Base-by-base conservation (phyloP, 176 grass and related monocot species). In the Triticum monococcum region DNA sequence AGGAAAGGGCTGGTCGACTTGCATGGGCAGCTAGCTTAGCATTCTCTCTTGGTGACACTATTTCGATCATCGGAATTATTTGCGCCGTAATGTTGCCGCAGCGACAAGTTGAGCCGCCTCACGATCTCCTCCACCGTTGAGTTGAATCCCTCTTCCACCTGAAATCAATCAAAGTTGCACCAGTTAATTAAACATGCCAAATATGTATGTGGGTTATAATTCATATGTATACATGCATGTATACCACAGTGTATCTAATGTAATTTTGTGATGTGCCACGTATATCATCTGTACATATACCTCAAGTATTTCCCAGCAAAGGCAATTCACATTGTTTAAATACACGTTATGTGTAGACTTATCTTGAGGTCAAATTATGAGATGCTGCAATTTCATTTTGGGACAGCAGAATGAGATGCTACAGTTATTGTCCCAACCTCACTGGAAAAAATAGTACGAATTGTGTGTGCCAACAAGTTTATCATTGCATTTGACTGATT, bases 141-240 rank as follows among this genome's bases (percentile, higher is more conserved):
- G 56, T 40, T 89, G 50, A 90, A 92, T 5, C 76, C 92, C 28
- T 85, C 84, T 77, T 91, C 88, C 32, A 92, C 81, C 92, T 97
- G 77, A 73, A 65, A 75, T 75, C 4, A 75, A 26, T 12, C 38
- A 40, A 85, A 80, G 2, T 57, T 52, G 35, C 5, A 46, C 56
- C 8, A 72, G 79, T 79, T 23, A 12, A 26, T 79, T 37, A 12
- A 40, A 57, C 4, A 33, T 3, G 5, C 1, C 64, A 25, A 43
- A 24, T 52, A 22, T 18, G 7, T 24, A 61, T 7, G 12, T 48
- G 2, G 12, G 1, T n/a, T 32, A 8, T 3, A 32, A 16, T 31
- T 66, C 5, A 35, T 56, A 56, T 57, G 2, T 52, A 52, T 14
- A 4, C 12, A 46, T 48, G 45, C 26, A 30, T 23, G 5, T n/a